Evolutionary conservation across 441 rosid species (phyloP).

Genomic region (Arabidopsis lyrata): DNA sequence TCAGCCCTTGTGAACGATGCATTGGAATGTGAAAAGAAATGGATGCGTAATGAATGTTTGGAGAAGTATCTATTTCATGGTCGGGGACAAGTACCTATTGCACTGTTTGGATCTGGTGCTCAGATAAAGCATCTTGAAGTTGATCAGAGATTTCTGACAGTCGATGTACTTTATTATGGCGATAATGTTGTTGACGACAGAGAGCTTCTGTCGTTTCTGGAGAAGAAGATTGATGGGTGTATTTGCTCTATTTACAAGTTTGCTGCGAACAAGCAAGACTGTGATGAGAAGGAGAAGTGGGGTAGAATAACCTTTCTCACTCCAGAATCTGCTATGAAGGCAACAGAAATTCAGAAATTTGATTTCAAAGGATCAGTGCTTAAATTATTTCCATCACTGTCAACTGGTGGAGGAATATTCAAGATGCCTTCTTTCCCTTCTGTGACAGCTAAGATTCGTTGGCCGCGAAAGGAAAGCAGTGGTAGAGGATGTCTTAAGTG

Average conservation of each 20-base stretch:
- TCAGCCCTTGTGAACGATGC: slow-evolving; percentile 56
- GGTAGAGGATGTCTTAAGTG: slow-evolving; percentile 51
- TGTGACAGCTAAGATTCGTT: slow-evolving; percentile 62
- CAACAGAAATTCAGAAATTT: slow-evolving; percentile 58
- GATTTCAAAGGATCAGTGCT: slow-evolving; percentile 61
- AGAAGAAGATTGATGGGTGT: slow-evolving; percentile 59
- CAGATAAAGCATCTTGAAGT: slow-evolving; percentile 91
- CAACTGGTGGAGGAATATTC: slow-evolving; percentile 53
- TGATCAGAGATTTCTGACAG: slow-evolving; percentile 71
- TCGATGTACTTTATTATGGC: slow-evolving; percentile 63
- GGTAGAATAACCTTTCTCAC: slow-evolving; percentile 71
- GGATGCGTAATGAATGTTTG: slow-evolving; percentile 75
- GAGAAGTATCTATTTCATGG: slow-evolving; percentile 70
- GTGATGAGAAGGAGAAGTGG: slow-evolving; percentile 64
- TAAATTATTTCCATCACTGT: slow-evolving; percentile 56
- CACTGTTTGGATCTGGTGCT: slow-evolving; percentile 93
- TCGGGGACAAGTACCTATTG: slow-evolving; percentile 60
- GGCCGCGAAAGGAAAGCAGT: slow-evolving; percentile 68
- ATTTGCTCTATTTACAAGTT: slow-evolving; percentile 68
- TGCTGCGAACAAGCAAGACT: slow-evolving; percentile 47
- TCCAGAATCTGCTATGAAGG: slow-evolving; percentile 69
- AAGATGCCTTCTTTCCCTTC: slow-evolving; percentile 62
- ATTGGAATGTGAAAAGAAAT: slow-evolving; percentile 66
- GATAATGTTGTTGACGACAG: slow-evolving; percentile 61
- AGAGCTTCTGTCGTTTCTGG: slow-evolving; percentile 72